A percentile compares a stretch with the other conserved stretches of the same genome.
Evolutionary conservation across 768 basidiomycete genomes (phyloP).

Genomic region (Glaciozyma antarctica): DNA sequence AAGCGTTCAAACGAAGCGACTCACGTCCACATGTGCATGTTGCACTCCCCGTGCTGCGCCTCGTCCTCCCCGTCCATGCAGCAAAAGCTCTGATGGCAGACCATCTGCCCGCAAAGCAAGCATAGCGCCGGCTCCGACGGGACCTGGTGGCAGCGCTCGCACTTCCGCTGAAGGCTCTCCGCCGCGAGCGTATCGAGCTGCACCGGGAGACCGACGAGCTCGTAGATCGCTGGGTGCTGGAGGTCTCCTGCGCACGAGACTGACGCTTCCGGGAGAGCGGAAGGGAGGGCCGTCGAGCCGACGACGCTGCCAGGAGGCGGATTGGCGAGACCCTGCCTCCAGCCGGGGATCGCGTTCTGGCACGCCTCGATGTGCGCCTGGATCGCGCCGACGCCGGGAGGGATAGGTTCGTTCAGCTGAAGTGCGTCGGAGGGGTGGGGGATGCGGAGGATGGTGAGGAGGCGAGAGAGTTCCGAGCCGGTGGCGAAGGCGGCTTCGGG

Average conservation of each 20-base stretch:
- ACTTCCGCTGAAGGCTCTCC: conserved; percentile 61
- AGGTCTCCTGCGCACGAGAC: conserved; percentile 28
- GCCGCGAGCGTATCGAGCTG: conserved; percentile 75
- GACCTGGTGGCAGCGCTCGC: conserved; percentile 63
- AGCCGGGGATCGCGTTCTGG: conserved; percentile 50
- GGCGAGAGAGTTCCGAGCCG: conserved; percentile 65
- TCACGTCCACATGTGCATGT: conserved; percentile 86
- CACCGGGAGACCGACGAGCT: conserved; percentile 66
- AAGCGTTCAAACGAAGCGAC: conserved; percentile 39
- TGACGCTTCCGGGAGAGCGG: conserved; percentile 57
- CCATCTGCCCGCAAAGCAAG: conserved; percentile 72
- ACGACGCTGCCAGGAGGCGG: background rate
- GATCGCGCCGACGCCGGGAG: conserved; percentile 27
- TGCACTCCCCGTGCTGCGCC: conserved; percentile 72
- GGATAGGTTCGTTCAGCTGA: background rate
- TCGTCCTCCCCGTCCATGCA: conserved; percentile 58
- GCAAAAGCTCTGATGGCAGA: conserved; percentile 87
- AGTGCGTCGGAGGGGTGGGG: conserved; percentile 15
- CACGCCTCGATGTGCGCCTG: conserved; percentile 51
- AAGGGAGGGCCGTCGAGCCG: background rate
- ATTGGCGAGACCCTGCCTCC: background rate
- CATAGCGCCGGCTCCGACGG: conserved; percentile 84
- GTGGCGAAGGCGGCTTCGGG: conserved; percentile 43
- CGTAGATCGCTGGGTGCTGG: conserved; percentile 70
- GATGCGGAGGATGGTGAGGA: conserved; percentile 65